phyloP scores from a whole-genome alignment of 139 green algal species.

The Chlamydomonas applanata region DNA sequence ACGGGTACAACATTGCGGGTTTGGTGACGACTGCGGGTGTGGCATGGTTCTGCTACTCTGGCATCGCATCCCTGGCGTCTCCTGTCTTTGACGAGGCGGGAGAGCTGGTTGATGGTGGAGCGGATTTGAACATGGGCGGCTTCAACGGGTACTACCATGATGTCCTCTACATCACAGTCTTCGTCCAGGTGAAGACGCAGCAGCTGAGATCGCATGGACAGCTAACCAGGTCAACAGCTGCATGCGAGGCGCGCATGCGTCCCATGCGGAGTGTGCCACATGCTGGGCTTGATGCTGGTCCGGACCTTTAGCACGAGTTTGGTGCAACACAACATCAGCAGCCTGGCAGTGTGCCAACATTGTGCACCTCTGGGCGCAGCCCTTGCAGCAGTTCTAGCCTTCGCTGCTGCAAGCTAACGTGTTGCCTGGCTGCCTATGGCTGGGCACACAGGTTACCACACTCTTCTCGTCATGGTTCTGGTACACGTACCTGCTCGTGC shows the following conservation, averaged over 20 bases:
- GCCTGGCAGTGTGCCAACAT: neutral
- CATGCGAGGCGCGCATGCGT: neutral
- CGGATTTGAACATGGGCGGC: constrained; percentile 63
- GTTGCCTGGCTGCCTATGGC: no score
- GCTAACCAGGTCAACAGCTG: neutral
- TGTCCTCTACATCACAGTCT: constrained; percentile 64
- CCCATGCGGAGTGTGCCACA: no score
- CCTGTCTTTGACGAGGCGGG: constrained; percentile 51
- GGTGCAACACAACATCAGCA: no score
- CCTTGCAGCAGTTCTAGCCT: no score
- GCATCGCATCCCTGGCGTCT: constrained; percentile 46
- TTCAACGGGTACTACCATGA: constrained; percentile 73
- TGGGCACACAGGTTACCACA: constrained; percentile 5
- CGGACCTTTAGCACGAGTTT: no score
- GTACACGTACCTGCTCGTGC: constrained; percentile 51
- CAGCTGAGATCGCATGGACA: neutral
- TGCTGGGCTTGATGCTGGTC: no score
- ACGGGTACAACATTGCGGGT: constrained; percentile 22
- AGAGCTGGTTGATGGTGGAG: constrained; percentile 66
- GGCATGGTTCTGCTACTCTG: constrained; percentile 41
- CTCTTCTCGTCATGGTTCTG: constrained; percentile 51
- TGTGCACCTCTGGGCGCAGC: no score
- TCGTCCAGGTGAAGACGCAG: constrained; percentile 49
- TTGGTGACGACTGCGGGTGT: constrained; percentile 31
- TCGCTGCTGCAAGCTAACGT: no score